Base-by-base conservation (phyloP, 2,329 filamentous ascomycete species). In the Fusarium nurragi region DNA sequence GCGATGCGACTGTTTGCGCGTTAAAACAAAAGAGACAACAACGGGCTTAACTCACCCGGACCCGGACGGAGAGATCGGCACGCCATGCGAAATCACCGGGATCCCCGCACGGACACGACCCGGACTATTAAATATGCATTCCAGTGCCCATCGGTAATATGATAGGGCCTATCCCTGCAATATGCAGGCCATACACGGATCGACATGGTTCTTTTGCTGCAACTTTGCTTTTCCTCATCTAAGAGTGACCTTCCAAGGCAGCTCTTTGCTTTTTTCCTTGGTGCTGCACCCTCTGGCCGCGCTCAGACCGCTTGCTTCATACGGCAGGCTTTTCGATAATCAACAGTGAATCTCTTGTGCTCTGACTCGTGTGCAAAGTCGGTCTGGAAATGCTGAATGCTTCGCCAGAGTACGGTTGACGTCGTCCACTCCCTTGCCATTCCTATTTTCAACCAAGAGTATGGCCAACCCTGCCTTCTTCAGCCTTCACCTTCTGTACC, bases 141-240 rank as follows among this genome's bases (percentile, higher is more conserved):
- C 32, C 32, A 34, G 32, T 30, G 26, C 36, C 34, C 26, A 16
- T 25, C 53, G 32, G 46, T 21, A 19, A 26, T 32, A 36, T 57
- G 52, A 58, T 26, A 26, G 25, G 26, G 26, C 10, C 26, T 30
- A 30, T 49, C 25, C 18, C 18, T 43, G 37, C 21, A 23, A 44
- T 44, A 70, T 69, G 65, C 59, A 69, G 67, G 54, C 61, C 50
- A 69, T 58, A 55, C 37, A 66, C 52, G 38, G 41, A 56, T 41
- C 40, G 40, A 36, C 32, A 64, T 48, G 59, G 65, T 41, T 52
- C 61, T 68, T 68, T 68, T 68, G 61, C 43, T 49, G 38, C 59
- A 37, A 34, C 50, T 25, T 70, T 70, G 68, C 68, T 69, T 70
- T 70, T 70, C 59, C 23, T 19, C 37, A 34, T 34, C 16, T 2